phyloP scores from a whole-genome alignment of 768 basidiomycete genomes.

The Phanerochaete carnosa region DNA sequence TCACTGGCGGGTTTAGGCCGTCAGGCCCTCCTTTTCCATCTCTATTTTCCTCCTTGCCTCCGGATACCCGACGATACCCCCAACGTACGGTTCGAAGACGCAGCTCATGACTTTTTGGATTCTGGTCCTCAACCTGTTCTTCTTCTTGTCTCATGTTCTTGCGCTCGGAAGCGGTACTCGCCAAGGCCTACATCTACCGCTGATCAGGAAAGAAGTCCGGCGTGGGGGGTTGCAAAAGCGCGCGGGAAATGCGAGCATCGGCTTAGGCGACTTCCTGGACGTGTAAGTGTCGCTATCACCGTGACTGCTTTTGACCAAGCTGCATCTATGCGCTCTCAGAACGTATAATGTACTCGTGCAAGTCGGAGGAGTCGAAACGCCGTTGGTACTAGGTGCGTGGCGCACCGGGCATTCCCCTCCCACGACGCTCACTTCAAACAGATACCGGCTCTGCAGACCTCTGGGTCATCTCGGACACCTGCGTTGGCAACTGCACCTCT shows the following conservation, averaged over 20 bases:
- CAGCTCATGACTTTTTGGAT: not conserved
- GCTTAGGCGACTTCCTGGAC: slow-evolving; percentile 60
- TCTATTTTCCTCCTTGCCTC: not conserved
- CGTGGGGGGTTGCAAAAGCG: slow-evolving; percentile 4
- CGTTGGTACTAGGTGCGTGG: slow-evolving; percentile 58
- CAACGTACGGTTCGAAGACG: not conserved
- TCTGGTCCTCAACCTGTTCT: not conserved
- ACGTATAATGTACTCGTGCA: slow-evolving; percentile 61
- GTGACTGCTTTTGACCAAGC: not conserved
- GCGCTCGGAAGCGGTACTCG: not conserved
- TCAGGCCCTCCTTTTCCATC: not conserved
- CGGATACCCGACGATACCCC: not conserved
- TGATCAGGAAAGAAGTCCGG: slow-evolving; percentile 5
- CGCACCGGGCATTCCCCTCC: not conserved
- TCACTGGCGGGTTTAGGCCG: slow-evolving; percentile 2
- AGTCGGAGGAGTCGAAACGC: slow-evolving; percentile 48
- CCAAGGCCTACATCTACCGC: slow-evolving; percentile 1
- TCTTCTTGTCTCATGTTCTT: not conserved
- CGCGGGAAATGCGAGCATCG: slow-evolving; percentile 35
- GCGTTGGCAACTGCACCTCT: slow-evolving; percentile 39
- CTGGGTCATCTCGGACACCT: slow-evolving; percentile 66
- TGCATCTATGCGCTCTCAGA: slow-evolving; percentile 29
- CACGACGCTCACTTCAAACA: slow-evolving; percentile 18
- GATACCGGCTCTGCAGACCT: slow-evolving; percentile 80
- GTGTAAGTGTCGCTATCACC: slow-evolving; percentile 41